Percentiles rank a stretch among this genome's conserved stretches.
Evolutionary conservation across 345 rosid genomes (phyloP).

Genomic region (Gossypium longicalyx): DNA sequence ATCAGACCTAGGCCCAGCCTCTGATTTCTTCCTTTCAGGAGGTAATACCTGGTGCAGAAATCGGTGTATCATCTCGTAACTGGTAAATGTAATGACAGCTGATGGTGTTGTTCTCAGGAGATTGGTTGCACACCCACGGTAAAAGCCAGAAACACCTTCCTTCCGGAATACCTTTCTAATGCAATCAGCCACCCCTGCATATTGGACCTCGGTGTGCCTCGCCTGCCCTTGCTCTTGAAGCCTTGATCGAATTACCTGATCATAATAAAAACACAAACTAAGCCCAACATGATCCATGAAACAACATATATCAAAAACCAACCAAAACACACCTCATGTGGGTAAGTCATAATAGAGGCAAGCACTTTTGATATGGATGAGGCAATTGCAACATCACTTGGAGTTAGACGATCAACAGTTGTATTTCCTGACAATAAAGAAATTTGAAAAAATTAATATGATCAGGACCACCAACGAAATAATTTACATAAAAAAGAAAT

Average conservation of each 20-base stretch:
- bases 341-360: constrained; percentile 84
- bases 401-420: constrained; percentile 49
- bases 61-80: constrained; percentile 72
- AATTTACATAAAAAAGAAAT: not conserved
- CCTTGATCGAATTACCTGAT: constrained; percentile 79
- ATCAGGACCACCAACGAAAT: constrained; percentile 22
- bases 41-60: constrained; percentile 40
- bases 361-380: constrained; percentile 72
- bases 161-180: constrained; percentile 61
- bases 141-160: constrained; percentile 70
- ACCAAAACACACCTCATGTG: constrained; percentile 70
- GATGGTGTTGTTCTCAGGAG: constrained; percentile 79
- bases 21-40: constrained; percentile 35
- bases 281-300: not conserved
- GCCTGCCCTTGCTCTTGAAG: constrained; percentile 93
- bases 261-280: constrained; percentile 14
- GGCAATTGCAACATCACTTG: constrained; percentile 68
- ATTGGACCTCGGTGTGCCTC: constrained; percentile 42
- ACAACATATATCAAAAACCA: not conserved
- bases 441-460: constrained; percentile 18
- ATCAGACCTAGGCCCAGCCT: constrained; percentile 22
- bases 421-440: constrained; percentile 44
- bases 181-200: constrained; percentile 69
- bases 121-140: constrained; percentile 85
- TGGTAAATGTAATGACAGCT: constrained; percentile 77